Evolutionary conservation across 2,329 filamentous ascomycete genomes (phyloP).

Genomic region (Chaetothyriales sp.): DNA sequence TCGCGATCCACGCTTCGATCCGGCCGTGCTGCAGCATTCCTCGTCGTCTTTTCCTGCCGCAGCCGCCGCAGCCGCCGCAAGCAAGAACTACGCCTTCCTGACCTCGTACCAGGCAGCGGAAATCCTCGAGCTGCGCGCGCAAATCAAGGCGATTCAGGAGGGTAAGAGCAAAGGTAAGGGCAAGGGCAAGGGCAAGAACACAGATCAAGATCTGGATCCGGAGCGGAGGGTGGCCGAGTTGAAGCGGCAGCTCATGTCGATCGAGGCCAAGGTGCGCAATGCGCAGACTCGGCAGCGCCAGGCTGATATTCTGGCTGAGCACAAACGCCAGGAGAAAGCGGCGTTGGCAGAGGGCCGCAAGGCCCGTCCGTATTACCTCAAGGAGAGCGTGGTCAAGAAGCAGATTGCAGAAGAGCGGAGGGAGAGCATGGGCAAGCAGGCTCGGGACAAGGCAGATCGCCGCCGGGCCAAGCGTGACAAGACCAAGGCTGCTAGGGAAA

Average conservation of each 20-base stretch:
- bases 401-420: constrained; percentile 64
- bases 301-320: constrained; percentile 54
- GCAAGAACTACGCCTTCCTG: constrained; percentile 72
- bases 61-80: constrained; percentile 43
- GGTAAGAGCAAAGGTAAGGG: constrained; percentile 22
- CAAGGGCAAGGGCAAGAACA: no score
- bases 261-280: constrained; percentile 63
- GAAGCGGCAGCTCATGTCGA: constrained; percentile 57
- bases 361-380: constrained; percentile 70
- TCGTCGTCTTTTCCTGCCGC: constrained; percentile 20
- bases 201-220: neutral
- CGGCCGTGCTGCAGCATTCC: constrained; percentile 30
- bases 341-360: constrained; percentile 71
- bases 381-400: constrained; percentile 85
- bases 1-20: constrained; percentile 82
- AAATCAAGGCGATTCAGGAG: constrained; percentile 54
- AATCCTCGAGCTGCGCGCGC: constrained; percentile 55
- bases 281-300: constrained; percentile 54
- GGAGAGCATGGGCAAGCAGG: constrained; percentile 66
- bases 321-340: constrained; percentile 71
- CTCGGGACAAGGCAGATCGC: constrained; percentile 74
- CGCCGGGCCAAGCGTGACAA: constrained; percentile 78
- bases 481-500: constrained; percentile 65
- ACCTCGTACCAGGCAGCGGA: constrained; percentile 75
- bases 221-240: constrained; percentile 47